Conservation (phyloP, 805 yeast genomes). For the Peterozyma toletana region DNA sequence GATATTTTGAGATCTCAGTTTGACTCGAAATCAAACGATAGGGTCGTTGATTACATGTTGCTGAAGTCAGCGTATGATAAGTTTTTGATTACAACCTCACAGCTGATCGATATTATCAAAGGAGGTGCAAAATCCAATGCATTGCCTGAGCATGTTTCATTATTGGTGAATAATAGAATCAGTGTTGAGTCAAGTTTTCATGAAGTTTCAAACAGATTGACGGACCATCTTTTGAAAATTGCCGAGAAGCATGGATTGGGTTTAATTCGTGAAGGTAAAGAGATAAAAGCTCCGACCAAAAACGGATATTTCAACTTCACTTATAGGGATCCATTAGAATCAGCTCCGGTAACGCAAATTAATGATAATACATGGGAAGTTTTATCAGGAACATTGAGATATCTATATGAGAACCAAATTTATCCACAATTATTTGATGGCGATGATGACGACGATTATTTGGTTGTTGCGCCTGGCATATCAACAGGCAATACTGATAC, state of each 20-base stretch:
- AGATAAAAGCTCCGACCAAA: slow-evolving; percentile 17
- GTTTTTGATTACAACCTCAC: slow-evolving; percentile 50
- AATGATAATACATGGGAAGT: slow-evolving; percentile 41
- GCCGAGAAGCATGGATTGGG: slow-evolving; percentile 45
- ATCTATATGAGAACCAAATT: slow-evolving; percentile 50
- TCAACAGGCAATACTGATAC: slow-evolving; percentile 74
- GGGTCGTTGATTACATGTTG: slow-evolving; percentile 23
- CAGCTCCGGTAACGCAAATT: slow-evolving; percentile 39
- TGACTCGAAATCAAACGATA: slow-evolving; percentile 25
- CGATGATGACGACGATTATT: slow-evolving; percentile 1
- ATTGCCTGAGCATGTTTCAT: slow-evolving; percentile 52
- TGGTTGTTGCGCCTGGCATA: slow-evolving; percentile 46
- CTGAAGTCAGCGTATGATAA: slow-evolving; percentile 12
- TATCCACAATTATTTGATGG: slow-evolving; percentile 17
- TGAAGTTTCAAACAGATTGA: slow-evolving; percentile 31
- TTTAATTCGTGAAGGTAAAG: slow-evolving; percentile 26
- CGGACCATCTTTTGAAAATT: slow-evolving; percentile 26
- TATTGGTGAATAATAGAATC: slow-evolving; percentile 55
- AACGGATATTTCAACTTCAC: slow-evolving; percentile 36
- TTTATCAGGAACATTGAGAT: slow-evolving; percentile 57
- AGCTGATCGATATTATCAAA: slow-evolving; percentile 52
- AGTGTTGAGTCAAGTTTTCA: slow-evolving; percentile 45
- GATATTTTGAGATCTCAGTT: slow-evolving; percentile 28
- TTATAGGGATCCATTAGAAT: slow-evolving; percentile 20
- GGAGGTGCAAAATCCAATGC: slow-evolving; percentile 76